Percentiles rank a stretch among this genome's conserved stretches.
These are phyloP conservation scores for Medakamo hakoo DNA, from an alignment of 139 green algal genomes.

Conservation along the genomic window DNA sequence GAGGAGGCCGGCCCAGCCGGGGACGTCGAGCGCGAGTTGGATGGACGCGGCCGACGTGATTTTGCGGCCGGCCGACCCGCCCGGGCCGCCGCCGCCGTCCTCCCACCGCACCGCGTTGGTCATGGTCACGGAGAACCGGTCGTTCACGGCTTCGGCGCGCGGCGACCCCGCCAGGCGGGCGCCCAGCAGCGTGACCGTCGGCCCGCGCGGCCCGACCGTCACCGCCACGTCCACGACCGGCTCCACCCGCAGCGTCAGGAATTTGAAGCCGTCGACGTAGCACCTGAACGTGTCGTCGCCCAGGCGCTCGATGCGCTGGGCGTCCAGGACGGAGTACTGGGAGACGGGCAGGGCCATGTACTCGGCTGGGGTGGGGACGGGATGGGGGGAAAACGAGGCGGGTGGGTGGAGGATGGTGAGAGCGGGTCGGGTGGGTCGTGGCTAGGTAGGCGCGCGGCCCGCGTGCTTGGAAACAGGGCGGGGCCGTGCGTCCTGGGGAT, in stretches of 20 bases:
- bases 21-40: conserved; percentile 25
- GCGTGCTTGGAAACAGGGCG: not conserved
- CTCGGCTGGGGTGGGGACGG: conserved; percentile 36
- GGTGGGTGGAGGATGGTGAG: not conserved
- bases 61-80: conserved; percentile 21
- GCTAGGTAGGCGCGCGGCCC: not conserved
- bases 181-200: conserved; percentile 52
- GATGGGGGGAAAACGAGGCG: not conserved
- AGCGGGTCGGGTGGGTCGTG: too few species aligned
- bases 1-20: conserved; percentile 27
- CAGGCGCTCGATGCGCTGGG: conserved; percentile 52
- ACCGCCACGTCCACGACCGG: conserved; percentile 68
- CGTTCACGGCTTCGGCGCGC: conserved; percentile 38
- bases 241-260: conserved; percentile 53
- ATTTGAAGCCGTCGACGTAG: conserved; percentile 43
- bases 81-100: conserved; percentile 5
- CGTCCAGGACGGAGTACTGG: conserved; percentile 79
- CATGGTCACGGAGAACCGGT: conserved; percentile 53
- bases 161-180: conserved; percentile 47
- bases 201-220: conserved; percentile 34
- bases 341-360: conserved; percentile 76
- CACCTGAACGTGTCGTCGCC: conserved; percentile 60
- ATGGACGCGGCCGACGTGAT: conserved; percentile 8
- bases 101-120: conserved; percentile 50
- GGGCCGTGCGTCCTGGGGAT: not conserved